Evolutionary conservation across 192 early-diverging fungal genomes (phyloP), one percentile per base, ranked within the genome.

Genomic region (Coemansia umbellata): DNA sequence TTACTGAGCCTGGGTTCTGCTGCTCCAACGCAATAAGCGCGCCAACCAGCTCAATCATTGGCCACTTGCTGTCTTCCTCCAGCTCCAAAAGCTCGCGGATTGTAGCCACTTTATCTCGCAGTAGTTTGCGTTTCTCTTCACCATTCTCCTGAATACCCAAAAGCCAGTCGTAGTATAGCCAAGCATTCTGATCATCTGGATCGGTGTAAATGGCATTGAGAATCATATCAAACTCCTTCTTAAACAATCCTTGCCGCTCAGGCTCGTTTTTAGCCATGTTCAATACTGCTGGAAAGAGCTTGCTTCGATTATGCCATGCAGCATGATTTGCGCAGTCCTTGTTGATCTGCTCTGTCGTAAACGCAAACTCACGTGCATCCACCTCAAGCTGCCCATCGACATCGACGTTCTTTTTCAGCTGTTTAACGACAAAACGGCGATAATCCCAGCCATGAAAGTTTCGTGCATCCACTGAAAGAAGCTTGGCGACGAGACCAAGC

Each of bases 401-500:
- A 0, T 58, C 66, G 1, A 56, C 52, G 2, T 44, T 22, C 8
- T 58, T 53, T 31, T 49, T 59, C 21, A 70, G 55, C 18, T 51
- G 53, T 15, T 50, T 78, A 45, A 92, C 81, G 0, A 99, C 87
- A 43, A 87, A 88, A 13, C 94, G 84, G n/a, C 97, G 85, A 77
- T 99, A 97, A 61, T 89, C 81, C 97, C 97, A 99, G 8, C 91
- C 97, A 57, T 99, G 97, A 56, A 93, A 99, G 78, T 99, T 99
- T 41, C 97, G 76, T 6, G 93, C 81, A 78, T 99, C 97, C 48
- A 89, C 35, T 5, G 87, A 84, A 47, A 99, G 63, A 72, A 98
- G 84, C 67, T 83, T 84, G 23, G 66, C 77, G 7, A 92, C 82
- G 48, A 98, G 72, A 23, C 55, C 67, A 19, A 98, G 67, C 63